Base-by-base conservation (phyloP, 176 grass and related monocot genomes). In the Avena atlantica region DNA sequence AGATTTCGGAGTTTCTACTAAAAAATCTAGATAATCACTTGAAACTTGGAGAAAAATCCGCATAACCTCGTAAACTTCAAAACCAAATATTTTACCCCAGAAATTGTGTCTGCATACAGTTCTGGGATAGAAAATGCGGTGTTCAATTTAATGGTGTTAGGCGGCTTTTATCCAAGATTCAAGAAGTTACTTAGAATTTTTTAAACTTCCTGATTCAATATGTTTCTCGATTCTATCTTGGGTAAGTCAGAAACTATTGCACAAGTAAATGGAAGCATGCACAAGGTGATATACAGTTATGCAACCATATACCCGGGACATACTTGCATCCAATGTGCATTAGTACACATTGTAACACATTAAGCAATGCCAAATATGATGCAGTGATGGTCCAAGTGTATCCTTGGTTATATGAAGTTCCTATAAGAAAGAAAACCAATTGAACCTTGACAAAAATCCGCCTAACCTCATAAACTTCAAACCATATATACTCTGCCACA, bases 161-260 rank as follows among this genome's bases (percentile, higher is more conserved):
- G 13, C 48, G 2, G 48, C 23, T 76, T 76, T 76, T 75, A 12
- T 21, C 45, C 12, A 51, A 75, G 70, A 20, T 72, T 23, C 40
- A 72, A 47, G 70, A 23, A 23, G 21, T 25, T 29, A 29, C 13
- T 1, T 75, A 29, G 5, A 74, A 1, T 52, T 8, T 17, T 75
- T 5, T 24, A 8, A 76, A 53, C 24, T 53, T 53, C 14, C 73
- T 31, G 53, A 19, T 76, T 76, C 73, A 29, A 16, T 17, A 17
- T 52, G 52, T 23, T 29, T 29, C 48, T 31, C 19, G 14, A 76
- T 15, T 53, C 24, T 76, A 76, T 15, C 73, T 53, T 53, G 14
- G 8, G 23, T 9, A 25, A 74, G 72, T 75, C 45, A 29, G 45
- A 75, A 76, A 29, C 73, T 31, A 76, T 27, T 75, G 73, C 48